Percentiles rank a stretch among this genome's conserved stretches.
Evolutionary conservation across 2,329 filamentous ascomycete genomes (phyloP).

Genomic region (Herpotrichia juniperi): DNA sequence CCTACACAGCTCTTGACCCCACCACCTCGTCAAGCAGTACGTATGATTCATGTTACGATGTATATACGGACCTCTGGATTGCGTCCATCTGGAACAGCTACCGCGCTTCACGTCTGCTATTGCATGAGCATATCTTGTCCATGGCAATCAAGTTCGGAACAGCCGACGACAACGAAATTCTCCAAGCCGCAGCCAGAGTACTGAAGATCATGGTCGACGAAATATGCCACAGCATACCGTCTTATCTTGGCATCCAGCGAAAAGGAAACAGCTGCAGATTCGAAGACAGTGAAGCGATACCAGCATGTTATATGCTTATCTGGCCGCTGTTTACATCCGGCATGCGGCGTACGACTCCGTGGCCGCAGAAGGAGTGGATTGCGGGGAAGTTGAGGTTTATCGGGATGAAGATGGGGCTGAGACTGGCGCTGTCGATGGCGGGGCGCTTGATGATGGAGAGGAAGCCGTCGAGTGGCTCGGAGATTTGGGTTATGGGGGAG

Average conservation of each 20-base stretch:
- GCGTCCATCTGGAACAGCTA: conserved; percentile 3
- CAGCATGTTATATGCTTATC: neutral
- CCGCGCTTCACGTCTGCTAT: neutral
- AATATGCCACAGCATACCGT: neutral
- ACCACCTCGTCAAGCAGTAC: neutral
- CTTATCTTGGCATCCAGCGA: neutral
- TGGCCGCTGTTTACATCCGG: neutral
- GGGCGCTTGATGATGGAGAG: neutral
- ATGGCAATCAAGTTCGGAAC: neutral
- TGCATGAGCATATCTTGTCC: conserved; percentile 1
- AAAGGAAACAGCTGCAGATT: neutral
- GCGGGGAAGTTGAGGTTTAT: neutral
- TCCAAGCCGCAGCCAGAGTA: neutral
- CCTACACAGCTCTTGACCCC: neutral
- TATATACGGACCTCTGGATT: neutral
- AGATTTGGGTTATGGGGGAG: conserved; percentile 1
- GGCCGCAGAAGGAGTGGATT: conserved; percentile 2
- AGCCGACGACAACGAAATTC: neutral
- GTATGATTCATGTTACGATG: neutral
- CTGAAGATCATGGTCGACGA: conserved; percentile 1
- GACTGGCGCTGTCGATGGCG: neutral
- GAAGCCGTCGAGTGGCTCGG: neutral
- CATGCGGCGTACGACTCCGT: conserved; percentile 2
- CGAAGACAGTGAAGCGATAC: neutral
- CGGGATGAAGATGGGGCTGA: neutral